Percentiles rank a stretch among this genome's conserved stretches.
Evolutionary conservation across 2,329 filamentous ascomycete species (phyloP).

Genomic region (Aquanectria penicillioides): DNA sequence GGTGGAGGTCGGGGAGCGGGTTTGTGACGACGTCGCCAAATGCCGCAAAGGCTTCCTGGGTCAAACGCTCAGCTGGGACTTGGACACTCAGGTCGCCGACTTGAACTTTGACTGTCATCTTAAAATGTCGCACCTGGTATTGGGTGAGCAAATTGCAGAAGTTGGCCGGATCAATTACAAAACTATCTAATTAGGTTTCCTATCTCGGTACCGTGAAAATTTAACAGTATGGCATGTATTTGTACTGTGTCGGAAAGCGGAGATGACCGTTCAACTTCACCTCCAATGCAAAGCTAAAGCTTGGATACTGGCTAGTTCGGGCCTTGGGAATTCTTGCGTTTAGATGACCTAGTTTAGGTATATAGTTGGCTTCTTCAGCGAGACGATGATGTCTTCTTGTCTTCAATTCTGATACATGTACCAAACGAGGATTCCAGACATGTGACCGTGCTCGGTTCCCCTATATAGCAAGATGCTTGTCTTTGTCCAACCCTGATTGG

Average conservation of each 20-base stretch:
- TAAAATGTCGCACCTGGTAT: neutral
- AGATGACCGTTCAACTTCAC: constrained; percentile 66
- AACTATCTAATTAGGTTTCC: neutral
- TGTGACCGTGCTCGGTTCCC: too few relatives aligned
- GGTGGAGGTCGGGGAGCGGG: constrained; percentile 67
- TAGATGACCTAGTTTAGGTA: too few relatives aligned
- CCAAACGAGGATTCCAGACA: too few relatives aligned
- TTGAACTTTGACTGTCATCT: constrained; percentile 42
- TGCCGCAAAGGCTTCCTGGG: constrained; percentile 72
- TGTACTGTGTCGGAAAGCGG: constrained; percentile 10
- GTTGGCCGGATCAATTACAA: too few relatives aligned
- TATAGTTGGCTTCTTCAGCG: too few relatives aligned
- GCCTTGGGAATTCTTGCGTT: too few relatives aligned
- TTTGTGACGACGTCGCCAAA: constrained; percentile 89
- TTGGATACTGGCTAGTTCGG: too few relatives aligned
- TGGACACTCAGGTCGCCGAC: constrained; percentile 37
- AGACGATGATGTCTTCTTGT: too few relatives aligned
- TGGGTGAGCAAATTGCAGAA: neutral
- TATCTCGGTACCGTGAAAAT: constrained; percentile 9
- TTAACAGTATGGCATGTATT: constrained; percentile 51
- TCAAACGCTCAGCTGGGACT: constrained; percentile 73
- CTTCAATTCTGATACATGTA: too few relatives aligned
- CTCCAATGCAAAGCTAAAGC: too few relatives aligned
- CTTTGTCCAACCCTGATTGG: too few relatives aligned
- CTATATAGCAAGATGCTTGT: too few relatives aligned